A percentile compares a stretch with the other conserved stretches of the same genome.
phyloP scores from a whole-genome alignment of 768 basidiomycete genomes.

The Gautieria morchelliformis region DNA sequence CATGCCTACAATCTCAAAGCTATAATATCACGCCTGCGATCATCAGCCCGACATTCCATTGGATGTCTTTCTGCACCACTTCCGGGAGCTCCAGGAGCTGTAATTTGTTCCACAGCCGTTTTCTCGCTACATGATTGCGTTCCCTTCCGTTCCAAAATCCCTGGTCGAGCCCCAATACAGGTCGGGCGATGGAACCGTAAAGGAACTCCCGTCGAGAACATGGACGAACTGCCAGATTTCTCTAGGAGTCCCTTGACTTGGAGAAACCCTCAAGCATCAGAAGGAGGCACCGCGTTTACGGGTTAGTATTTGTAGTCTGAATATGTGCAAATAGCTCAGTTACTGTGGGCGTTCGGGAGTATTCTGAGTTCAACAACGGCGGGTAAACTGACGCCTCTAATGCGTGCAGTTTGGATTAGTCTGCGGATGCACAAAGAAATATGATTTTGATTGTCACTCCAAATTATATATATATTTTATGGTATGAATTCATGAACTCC shows the following conservation, averaged over 20 bases:
- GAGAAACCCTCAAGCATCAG: background rate
- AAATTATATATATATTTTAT: too few relatives aligned
- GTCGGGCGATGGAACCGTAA: constrained; percentile 50
- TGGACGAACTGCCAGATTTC: background rate
- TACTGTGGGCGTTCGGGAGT: too few relatives aligned
- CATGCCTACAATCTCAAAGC: constrained; percentile 30
- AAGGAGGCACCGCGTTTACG: too few relatives aligned
- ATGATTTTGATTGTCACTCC: too few relatives aligned
- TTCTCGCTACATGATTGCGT: constrained; percentile 35
- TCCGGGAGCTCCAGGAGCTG: constrained; percentile 20
- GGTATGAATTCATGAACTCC: too few relatives aligned
- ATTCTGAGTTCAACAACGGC: too few relatives aligned
- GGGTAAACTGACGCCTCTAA: too few relatives aligned
- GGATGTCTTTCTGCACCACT: constrained; percentile 57
- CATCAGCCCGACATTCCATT: constrained; percentile 26
- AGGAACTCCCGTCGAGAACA: background rate
- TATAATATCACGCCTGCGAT: constrained; percentile 17
- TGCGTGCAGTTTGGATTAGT: too few relatives aligned
- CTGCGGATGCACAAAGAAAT: too few relatives aligned
- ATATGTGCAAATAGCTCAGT: too few relatives aligned
- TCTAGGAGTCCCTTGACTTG: background rate
- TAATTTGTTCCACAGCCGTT: constrained; percentile 50
- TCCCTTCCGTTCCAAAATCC: constrained; percentile 54
- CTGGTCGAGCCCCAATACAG: constrained; percentile 46
- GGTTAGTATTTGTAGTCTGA: too few relatives aligned